A percentile compares a stretch with the other conserved stretches of the same genome.
Conservation (phyloP, 2,329 filamentous ascomycete genomes). For the Thermochaetoides dissita region DNA sequence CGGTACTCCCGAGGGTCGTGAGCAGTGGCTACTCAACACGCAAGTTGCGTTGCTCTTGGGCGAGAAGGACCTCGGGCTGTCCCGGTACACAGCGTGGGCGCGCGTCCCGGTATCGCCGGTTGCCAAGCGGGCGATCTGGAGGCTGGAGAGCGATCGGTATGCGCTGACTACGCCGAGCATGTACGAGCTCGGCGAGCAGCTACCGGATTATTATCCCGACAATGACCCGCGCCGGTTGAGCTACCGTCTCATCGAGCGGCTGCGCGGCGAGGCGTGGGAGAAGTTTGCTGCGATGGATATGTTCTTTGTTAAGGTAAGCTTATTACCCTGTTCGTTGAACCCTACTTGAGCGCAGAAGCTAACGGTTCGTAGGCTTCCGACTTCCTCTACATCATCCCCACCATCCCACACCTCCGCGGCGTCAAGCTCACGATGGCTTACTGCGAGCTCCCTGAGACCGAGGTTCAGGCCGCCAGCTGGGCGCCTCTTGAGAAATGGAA, state of each 20-base stretch:
- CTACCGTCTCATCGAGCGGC: conserved; percentile 29
- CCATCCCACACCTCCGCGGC: conserved; percentile 42
- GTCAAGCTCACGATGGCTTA: conserved; percentile 44
- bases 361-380: conserved; percentile 39
- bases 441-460: conserved; percentile 41
- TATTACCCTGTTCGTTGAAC: too few species aligned
- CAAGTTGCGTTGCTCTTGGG: conserved; percentile 50
- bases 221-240: conserved; percentile 31
- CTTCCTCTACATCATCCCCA: conserved; percentile 44
- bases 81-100: conserved; percentile 47
- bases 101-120: conserved; percentile 36
- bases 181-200: conserved; percentile 38
- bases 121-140: conserved; percentile 47
- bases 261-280: conserved; percentile 36
- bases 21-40: conserved; percentile 53
- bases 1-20: conserved; percentile 41
- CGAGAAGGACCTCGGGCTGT: conserved; percentile 47
- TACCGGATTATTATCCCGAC: conserved; percentile 37
- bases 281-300: conserved; percentile 44
- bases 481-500: conserved; percentile 40
- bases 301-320: conserved; percentile 53
- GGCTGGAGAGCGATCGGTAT: conserved; percentile 42
- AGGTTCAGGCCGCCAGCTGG: conserved; percentile 30
- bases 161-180: conserved; percentile 36
- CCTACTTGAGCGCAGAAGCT: conserved; percentile 1